phyloP scores from a whole-genome alignment of 2,329 filamentous ascomycete species.

The Leptoxyphium fumago region DNA sequence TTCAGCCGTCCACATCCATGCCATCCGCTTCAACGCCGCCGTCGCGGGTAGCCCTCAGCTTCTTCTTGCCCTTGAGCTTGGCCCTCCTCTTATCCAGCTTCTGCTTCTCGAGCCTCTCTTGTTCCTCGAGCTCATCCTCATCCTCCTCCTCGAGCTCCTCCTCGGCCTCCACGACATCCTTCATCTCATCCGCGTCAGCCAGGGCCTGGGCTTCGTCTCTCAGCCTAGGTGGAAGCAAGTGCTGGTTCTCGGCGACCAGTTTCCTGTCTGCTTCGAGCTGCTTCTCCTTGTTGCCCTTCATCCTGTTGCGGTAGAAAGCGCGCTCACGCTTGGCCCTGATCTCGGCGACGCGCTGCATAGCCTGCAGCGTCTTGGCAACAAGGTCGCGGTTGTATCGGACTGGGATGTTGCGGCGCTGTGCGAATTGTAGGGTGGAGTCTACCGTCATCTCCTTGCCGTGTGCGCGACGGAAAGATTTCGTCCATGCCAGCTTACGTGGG shows the following conservation, averaged over 20 bases:
- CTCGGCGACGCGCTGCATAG: conserved; percentile 82
- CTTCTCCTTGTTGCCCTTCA: conserved; percentile 77
- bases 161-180: conserved; percentile 44
- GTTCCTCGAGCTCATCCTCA: conserved; percentile 27
- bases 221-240: conserved; percentile 57
- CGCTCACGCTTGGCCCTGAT: conserved; percentile 72
- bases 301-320: conserved; percentile 84
- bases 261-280: conserved; percentile 69
- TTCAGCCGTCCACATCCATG: conserved; percentile 25
- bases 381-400: conserved; percentile 92
- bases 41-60: conserved; percentile 18
- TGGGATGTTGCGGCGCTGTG: conserved; percentile 82
- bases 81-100: conserved; percentile 17
- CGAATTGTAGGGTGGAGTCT: conserved; percentile 85
- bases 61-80: neutral
- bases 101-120: conserved; percentile 33
- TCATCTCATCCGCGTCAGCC: conserved; percentile 31
- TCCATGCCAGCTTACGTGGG: conserved; percentile 92
- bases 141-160: conserved; percentile 29
- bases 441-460: conserved; percentile 78
- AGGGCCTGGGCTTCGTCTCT: conserved; percentile 31
- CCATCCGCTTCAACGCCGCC: conserved; percentile 28
- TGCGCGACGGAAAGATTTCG: conserved; percentile 76
- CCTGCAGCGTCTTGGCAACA: conserved; percentile 71
- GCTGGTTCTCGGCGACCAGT: conserved; percentile 81